Conservation (phyloP, 2,329 filamentous ascomycete species). For the Myriosclerotinia scirpicola region DNA sequence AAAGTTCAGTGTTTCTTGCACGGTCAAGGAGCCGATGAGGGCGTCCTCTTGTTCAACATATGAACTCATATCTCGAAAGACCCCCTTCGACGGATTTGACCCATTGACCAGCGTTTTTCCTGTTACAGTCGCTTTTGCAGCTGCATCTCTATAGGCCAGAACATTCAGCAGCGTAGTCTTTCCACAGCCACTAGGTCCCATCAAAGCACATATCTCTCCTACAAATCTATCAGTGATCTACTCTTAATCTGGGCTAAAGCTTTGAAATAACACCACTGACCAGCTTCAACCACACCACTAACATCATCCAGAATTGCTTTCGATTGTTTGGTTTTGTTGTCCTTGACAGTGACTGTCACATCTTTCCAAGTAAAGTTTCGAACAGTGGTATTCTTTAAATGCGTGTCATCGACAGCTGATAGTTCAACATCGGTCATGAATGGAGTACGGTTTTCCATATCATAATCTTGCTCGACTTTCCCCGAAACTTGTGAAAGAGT, state of each 20-base stretch:
- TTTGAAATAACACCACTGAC: conserved; percentile 40
- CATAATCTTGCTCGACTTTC: conserved; percentile 16
- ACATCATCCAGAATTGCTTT: conserved; percentile 63
- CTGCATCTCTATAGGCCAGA: conserved; percentile 60
- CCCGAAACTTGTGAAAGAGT: conserved; percentile 18
- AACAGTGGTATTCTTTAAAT: conserved; percentile 64
- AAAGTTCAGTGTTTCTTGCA: conserved; percentile 76
- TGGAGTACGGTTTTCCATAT: conserved; percentile 10
- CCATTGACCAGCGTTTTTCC: conserved; percentile 66
- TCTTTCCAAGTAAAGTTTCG: conserved; percentile 64
- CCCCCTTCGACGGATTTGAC: conserved; percentile 48
- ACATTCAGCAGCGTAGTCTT: conserved; percentile 85
- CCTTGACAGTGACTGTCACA: conserved; percentile 70
- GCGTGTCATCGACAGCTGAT: conserved; percentile 36
- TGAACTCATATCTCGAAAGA: conserved; percentile 65
- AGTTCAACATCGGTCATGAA: conserved; percentile 36
- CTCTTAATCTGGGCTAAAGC: not conserved
- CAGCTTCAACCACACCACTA: conserved; percentile 63
- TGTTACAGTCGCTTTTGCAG: conserved; percentile 54
- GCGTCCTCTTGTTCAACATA: conserved; percentile 91
- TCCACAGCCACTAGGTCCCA: conserved; percentile 73
- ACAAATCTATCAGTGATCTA: conserved; percentile 22
- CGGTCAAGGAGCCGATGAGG: conserved; percentile 76
- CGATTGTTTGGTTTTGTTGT: conserved; percentile 62
- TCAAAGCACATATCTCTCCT: conserved; percentile 75